Evolutionary conservation across 306 rosid species (phyloP), one percentile per base, ranked within the genome.

Genomic region (Casuarina equisetifolia): DNA sequence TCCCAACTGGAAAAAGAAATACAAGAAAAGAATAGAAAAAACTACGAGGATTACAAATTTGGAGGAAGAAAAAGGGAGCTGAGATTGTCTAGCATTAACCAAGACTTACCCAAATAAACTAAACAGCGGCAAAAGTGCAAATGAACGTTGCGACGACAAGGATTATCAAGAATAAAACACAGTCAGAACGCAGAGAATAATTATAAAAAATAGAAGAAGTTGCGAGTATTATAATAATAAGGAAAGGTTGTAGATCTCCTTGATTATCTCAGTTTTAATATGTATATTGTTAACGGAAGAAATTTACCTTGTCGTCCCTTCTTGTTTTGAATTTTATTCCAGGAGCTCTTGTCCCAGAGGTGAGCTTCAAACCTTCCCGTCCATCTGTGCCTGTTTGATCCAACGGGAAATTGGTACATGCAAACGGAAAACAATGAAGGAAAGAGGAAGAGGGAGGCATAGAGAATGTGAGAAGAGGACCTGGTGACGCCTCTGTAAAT

Each of bases 311-410:
- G 99, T 61, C 90, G 81, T 77, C 99, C 99, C 80, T 91, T 96
- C 81, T 96, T 96, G 86, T 82, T 91, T 83, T 92, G 98, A 79
- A 90, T 74, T 78, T 35, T 89, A 78, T 96, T 96, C 99, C 98
- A 92, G 4, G 90, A 88, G 67, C 80, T 87, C 87, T 96, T 96
- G 72, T 96, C 99, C 99, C 99, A 96, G 13, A 95, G 90, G 69
- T 95, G 97, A 75, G 99, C 99, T 87, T 95, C 99, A 80, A 83
- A 96, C 81, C 98, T 88, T 32, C 99, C 99, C 5, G 99, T 96
- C 99, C 98, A 92, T 74, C 98, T 84, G 82, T 96, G 99, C 89
- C 99, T 95, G 53, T 70, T 77, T 74, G 72, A 80, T 61, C 38
- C 64, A 3, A 48, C 69, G n/a, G 7, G 13, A 84, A 75, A 66